phyloP scores from a whole-genome alignment of 768 basidiomycete genomes.

The Russula griseocarnosa region DNA sequence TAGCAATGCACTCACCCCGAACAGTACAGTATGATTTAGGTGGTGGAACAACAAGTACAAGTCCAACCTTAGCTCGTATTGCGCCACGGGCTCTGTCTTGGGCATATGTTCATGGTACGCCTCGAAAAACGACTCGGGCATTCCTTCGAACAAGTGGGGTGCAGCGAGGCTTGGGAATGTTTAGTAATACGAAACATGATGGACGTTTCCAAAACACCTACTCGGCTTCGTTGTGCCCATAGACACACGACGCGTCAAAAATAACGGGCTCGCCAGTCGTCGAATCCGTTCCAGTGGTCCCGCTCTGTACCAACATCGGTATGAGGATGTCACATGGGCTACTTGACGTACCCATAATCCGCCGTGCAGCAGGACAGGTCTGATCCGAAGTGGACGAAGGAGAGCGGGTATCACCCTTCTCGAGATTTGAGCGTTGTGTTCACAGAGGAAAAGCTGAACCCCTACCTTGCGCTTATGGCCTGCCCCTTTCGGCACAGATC shows the following conservation, averaged over 20 bases:
- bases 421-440: neutral
- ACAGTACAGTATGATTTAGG: constrained; percentile 74
- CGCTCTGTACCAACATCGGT: constrained; percentile 46
- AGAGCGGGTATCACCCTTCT: constrained; percentile 53
- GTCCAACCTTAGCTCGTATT: constrained; percentile 60
- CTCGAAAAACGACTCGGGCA: constrained; percentile 57
- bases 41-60: constrained; percentile 82
- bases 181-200: neutral
- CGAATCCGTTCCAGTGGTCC: constrained; percentile 62
- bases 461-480: constrained; percentile 45
- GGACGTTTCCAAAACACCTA: constrained; percentile 36
- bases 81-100: constrained; percentile 58
- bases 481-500: constrained; percentile 52
- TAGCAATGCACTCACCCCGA: constrained; percentile 52
- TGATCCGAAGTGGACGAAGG: constrained; percentile 51
- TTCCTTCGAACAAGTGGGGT: constrained; percentile 75
- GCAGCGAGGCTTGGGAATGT: constrained; percentile 56
- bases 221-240: constrained; percentile 82
- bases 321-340: neutral
- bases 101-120: constrained; percentile 61
- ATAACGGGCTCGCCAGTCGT: constrained; percentile 57
- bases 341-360: constrained; percentile 65
- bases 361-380: constrained; percentile 72
- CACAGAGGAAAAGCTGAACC: neutral
- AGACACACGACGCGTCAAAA: constrained; percentile 76